Evolutionary conservation across 1,284 basidiomycete species (phyloP), one percentile per base, ranked within the genome.

Genomic region (Afroboletus lepidellus): DNA sequence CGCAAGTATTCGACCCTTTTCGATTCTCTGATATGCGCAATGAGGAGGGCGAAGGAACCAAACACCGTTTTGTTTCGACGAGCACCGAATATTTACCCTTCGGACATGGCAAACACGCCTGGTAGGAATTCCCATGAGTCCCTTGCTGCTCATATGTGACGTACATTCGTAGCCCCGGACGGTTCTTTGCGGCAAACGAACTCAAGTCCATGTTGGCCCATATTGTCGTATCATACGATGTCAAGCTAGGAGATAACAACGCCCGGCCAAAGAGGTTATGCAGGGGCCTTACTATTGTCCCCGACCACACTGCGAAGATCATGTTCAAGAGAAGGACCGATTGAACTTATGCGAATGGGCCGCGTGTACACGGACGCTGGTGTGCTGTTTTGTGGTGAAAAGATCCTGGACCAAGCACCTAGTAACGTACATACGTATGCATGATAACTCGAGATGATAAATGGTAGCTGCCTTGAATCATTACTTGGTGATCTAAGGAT

Each of bases 191-290:
- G 18, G 46, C 37, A 0, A 63, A 43, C 36, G 62, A 61, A 48
- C 41, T 72, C 32, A 71, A 70, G 46, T 30, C 54, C 8, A 64
- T 72, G 55, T 49, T 71, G 38, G 71, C 69, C 0, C 57, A 68
- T 16, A 7, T 69, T 11, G 53, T 72, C 6, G 8, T 61, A 12
- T 56, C 57, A 5, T 72, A 72, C 42, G 69, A 72, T 42, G 30
- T 72, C 21, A 71, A 61, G 29, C 38, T 67, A 33, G 62, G 60
- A 44, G 59, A 56, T 9, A 24, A 48, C 3, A 53, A 48, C 63
- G 62, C 27, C 69, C 69, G 5, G 65, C 64, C 42, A 66, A 5
- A 6, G 8, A 43, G 3, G 13, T 13, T 43, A 33, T 15, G 9
- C 8, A 13, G 53, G 8, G 33, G 29, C 0, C 23, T 20, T 5